Percentiles rank a stretch among this genome's conserved stretches.
Evolutionary conservation across 225 moss, liverwort and hornwort species (phyloP).

Genomic region (Takakia lepidozioides): DNA sequence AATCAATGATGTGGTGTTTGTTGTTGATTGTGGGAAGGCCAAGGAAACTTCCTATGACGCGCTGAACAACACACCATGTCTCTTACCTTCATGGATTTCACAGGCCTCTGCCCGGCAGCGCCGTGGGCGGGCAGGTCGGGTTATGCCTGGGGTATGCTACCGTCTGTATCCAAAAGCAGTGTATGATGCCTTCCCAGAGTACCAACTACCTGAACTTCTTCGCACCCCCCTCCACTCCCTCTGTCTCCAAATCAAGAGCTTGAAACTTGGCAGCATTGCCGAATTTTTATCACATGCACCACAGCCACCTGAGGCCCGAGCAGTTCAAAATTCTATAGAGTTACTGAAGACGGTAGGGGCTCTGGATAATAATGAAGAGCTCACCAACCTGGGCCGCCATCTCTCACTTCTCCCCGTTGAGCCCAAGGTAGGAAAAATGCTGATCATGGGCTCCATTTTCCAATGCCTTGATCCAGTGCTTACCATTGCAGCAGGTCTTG

Average conservation of each 20-base stretch:
- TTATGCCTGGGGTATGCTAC: constrained; percentile 80
- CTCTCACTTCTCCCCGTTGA: constrained; percentile 84
- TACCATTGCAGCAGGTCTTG: constrained; percentile 80
- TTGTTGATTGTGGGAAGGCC: constrained; percentile 92
- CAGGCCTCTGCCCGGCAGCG: constrained; percentile 93
- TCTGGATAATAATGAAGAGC: constrained; percentile 67
- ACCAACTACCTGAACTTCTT: constrained; percentile 89
- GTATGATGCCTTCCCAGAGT: constrained; percentile 83
- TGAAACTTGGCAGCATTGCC: constrained; percentile 75
- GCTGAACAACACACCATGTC: constrained; percentile 91
- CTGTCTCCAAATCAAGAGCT: constrained; percentile 93
- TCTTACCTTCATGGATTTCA: constrained; percentile 91
- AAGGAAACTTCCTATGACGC: constrained; percentile 99
- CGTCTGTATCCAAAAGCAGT: constrained; percentile 90
- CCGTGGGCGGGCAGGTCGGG: constrained; percentile 90
- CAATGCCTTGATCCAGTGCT: constrained; percentile 90
- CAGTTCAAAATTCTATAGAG: constrained; percentile 87
- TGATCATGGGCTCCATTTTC: constrained; percentile 82
- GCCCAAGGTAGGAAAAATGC: constrained; percentile 93
- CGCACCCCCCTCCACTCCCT: constrained; percentile 94
- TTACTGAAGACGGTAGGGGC: constrained; percentile 90
- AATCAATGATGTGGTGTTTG: constrained; percentile 89
- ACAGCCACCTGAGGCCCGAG: constrained; percentile 86
- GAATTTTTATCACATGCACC: constrained; percentile 83
- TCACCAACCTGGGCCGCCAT: constrained; percentile 81